phyloP scores from a whole-genome alignment of 192 early-diverging fungal genomes.

The Linnemannia hyalina region DNA sequence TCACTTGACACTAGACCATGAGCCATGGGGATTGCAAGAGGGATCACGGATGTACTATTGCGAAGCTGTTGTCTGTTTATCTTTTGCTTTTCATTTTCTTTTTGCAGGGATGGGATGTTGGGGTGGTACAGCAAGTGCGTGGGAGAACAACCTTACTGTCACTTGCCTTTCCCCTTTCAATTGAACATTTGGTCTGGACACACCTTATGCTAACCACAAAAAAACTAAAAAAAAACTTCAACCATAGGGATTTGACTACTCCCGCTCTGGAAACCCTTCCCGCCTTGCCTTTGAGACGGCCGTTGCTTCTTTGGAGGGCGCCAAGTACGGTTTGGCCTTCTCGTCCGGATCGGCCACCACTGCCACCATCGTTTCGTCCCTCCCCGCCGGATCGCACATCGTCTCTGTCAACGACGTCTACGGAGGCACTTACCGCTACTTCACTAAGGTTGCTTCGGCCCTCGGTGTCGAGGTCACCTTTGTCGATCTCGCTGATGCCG shows the following conservation, averaged over 20 bases:
- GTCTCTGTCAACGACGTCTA: conserved; percentile 93
- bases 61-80: neutral
- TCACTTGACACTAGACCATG: neutral
- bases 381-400: conserved; percentile 79
- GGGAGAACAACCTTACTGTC: conserved; percentile 19
- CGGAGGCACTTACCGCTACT: conserved; percentile 91
- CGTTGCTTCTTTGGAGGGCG: conserved; percentile 93
- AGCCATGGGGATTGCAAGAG: neutral
- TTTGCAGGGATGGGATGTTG: neutral
- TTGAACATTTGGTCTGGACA: neutral
- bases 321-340: conserved; percentile 88
- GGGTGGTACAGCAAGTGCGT: conserved; percentile 17
- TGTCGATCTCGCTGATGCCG: conserved; percentile 79
- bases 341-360: conserved; percentile 88
- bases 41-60: neutral
- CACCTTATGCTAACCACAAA: neutral
- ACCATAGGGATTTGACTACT: conserved; percentile 79
- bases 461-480: conserved; percentile 80
- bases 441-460: conserved; percentile 83
- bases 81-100: neutral
- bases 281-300: conserved; percentile 84
- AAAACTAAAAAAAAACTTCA: neutral
- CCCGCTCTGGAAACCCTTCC: conserved; percentile 86
- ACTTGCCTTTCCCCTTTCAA: neutral
- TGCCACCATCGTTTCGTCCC: conserved; percentile 80